Evolutionary conservation across 768 basidiomycete genomes (phyloP).

Genomic region (Sistotremastrum suecicum): DNA sequence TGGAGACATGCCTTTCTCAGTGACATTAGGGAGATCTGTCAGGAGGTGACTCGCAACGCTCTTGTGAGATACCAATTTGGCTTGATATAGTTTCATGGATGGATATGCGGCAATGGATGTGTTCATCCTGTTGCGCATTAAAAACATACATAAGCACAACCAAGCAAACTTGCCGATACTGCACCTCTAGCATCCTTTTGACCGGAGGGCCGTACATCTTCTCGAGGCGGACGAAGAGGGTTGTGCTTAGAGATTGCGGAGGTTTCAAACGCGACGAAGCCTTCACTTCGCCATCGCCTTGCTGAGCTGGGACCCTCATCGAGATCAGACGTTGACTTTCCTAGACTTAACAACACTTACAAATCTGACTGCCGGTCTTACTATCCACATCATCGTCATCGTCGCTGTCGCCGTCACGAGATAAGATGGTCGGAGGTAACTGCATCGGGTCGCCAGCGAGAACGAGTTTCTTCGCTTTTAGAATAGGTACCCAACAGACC

Average conservation of each 20-base stretch:
- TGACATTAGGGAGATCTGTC: slow-evolving; percentile 46
- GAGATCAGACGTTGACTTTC: too few relatives aligned
- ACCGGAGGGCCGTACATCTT: slow-evolving; percentile 71
- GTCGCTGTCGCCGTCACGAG: slow-evolving; percentile 17
- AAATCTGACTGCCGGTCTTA: neutral
- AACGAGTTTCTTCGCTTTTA: slow-evolving; percentile 81
- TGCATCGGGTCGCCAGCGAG: slow-evolving; percentile 94
- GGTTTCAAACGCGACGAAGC: slow-evolving; percentile 26
- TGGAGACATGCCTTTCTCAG: slow-evolving; percentile 13
- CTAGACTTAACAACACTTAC: too few relatives aligned
- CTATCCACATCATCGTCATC: slow-evolving; percentile 4
- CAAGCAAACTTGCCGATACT: slow-evolving; percentile 55
- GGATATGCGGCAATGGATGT: slow-evolving; percentile 74
- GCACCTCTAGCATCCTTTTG: slow-evolving; percentile 78
- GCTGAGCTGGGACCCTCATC: neutral
- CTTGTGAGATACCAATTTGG: slow-evolving; percentile 50
- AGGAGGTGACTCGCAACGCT: slow-evolving; percentile 65
- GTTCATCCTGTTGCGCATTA: slow-evolving; percentile 57
- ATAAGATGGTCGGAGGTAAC: slow-evolving; percentile 85
- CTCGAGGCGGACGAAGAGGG: slow-evolving; percentile 87
- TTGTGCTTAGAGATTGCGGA: slow-evolving; percentile 68
- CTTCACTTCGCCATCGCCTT: slow-evolving; percentile 8
- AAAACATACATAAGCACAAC: neutral
- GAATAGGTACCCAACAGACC: slow-evolving; percentile 93
- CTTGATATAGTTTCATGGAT: slow-evolving; percentile 65